Base-by-base conservation (phyloP, 2,329 filamentous ascomycete genomes). In the Botryosphaeria agaves region DNA sequence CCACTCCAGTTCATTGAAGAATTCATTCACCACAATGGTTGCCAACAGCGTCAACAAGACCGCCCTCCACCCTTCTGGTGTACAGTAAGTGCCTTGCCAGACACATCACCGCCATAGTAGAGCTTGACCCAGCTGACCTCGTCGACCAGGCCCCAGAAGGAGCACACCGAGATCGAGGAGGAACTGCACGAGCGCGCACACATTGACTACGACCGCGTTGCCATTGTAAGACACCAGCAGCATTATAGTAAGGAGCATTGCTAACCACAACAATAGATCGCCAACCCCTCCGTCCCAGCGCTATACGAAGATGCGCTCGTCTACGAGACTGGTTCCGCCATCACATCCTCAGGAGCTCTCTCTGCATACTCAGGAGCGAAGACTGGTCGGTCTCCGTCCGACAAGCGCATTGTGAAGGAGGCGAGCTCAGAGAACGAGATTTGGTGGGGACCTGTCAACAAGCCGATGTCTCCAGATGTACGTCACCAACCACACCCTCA, bases 361-460 rank as follows among this genome's bases (percentile, higher is more conserved):
- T 94, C 84, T 39, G 89, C 89, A 51, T 98, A 94, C 70, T 95
- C 89, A 28, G 89, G 89, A 48, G 81, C 84, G 48, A 98, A 98
- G 73, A 98, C 89, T 38, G 89, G 89, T 38, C 84, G 89, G 42
- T 98, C 89, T 38, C 89, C 89, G 15, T 76, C 82, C 33, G 89
- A 98, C 64, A 98, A 98, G 76, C 78, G 89, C 56, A 81, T 98
- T 52, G 89, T 98, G 52, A 74, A 91, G 64, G 89, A 98, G 59
- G 64, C 76, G 36, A 66, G 73, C 38, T 95, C 89, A 41, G 76
- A 93, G 57, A 76, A 89, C 34, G 74, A 98, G 37, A 71, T 98
- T 50, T 98, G 89, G 89, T 95, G 89, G 89, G 89, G 89, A 49
- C 87, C 89, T 33, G 89, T 98, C 45, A 98, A 98, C 71, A 95